phyloP scores from a whole-genome alignment of 441 rosid genomes.

The Biscutella auriculata region DNA sequence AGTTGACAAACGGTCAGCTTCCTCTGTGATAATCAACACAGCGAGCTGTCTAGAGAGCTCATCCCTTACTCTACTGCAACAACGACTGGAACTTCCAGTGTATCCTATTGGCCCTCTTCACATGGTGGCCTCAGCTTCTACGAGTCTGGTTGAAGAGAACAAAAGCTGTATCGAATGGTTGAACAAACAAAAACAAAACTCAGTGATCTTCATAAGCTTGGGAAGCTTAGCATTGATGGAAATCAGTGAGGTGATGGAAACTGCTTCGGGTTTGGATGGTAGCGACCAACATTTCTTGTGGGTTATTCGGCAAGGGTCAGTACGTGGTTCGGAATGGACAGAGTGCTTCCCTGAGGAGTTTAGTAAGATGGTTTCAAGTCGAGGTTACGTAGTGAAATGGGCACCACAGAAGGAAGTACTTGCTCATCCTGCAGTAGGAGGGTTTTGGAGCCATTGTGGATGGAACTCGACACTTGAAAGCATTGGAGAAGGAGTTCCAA shows the following conservation, averaged over 20 bases:
- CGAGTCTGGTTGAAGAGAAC: constrained; percentile 27
- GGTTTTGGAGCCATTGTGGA: constrained; percentile 38
- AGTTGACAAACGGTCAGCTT: constrained; percentile 10
- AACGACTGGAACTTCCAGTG: constrained; percentile 16
- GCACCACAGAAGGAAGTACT: constrained; percentile 31
- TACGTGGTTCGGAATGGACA: constrained; percentile 12
- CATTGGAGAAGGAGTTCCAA: constrained; percentile 30
- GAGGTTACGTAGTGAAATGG: constrained; percentile 33
- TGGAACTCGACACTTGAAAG: constrained; percentile 41
- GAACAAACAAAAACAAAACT: constrained; percentile 22
- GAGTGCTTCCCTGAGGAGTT: constrained; percentile 21
- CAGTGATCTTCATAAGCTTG: constrained; percentile 28
- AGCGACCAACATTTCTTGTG: constrained; percentile 25
- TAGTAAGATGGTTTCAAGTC: neutral
- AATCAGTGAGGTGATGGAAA: constrained; percentile 15
- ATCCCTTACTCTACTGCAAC: constrained; percentile 11
- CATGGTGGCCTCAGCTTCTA: constrained; percentile 17
- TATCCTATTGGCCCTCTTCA: constrained; percentile 27
- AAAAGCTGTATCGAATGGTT: constrained; percentile 32
- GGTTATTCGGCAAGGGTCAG: constrained; percentile 32
- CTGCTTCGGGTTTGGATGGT: constrained; percentile 18
- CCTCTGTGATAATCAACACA: constrained; percentile 29
- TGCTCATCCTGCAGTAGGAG: constrained; percentile 31
- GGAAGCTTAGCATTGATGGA: constrained; percentile 25
- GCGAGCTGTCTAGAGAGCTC: constrained; percentile 25